Percentiles rank a stretch among this genome's conserved stretches.
Conservation (phyloP, 805 yeast species). For the Cyberlindnera samutprakarnensis region DNA sequence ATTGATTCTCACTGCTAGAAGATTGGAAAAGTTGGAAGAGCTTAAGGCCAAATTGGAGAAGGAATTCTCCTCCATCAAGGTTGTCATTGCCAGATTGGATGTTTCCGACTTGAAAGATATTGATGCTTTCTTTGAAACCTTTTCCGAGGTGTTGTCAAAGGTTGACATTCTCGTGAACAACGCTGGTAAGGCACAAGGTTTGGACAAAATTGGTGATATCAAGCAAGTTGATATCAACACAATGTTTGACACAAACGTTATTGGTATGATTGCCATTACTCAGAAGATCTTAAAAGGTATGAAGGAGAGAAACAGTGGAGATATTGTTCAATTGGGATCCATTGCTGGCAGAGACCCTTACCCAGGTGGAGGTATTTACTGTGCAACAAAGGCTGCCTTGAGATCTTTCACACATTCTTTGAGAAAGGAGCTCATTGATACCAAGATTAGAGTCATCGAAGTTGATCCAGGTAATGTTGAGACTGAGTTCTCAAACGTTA, state of each 20-base stretch:
- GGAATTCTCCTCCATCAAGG: slow-evolving; percentile 39
- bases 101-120: slow-evolving; percentile 46
- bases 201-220: slow-evolving; percentile 73
- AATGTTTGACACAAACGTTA: slow-evolving; percentile 83
- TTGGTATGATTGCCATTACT: slow-evolving; percentile 78
- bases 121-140: slow-evolving; percentile 38
- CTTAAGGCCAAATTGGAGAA: slow-evolving; percentile 38
- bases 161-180: slow-evolving; percentile 64
- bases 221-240: slow-evolving; percentile 52
- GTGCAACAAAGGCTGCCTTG: slow-evolving; percentile 72
- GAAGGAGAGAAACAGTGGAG: slow-evolving; percentile 63
- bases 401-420: slow-evolving; percentile 62
- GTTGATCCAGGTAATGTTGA: slow-evolving; percentile 66
- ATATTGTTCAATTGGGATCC: slow-evolving; percentile 68
- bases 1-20: slow-evolving; percentile 71
- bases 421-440: slow-evolving; percentile 66
- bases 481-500: slow-evolving; percentile 55
- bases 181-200: slow-evolving; percentile 77
- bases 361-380: slow-evolving; percentile 73
- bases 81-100: slow-evolving; percentile 44
- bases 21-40: slow-evolving; percentile 52
- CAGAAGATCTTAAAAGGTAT: slow-evolving; percentile 69
- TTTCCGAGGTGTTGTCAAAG: slow-evolving; percentile 53
- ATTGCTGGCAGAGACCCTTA: slow-evolving; percentile 80
- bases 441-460: slow-evolving; percentile 58